Conservation (phyloP, 257 asterid genomes). For the Solanum verrucosum region DNA sequence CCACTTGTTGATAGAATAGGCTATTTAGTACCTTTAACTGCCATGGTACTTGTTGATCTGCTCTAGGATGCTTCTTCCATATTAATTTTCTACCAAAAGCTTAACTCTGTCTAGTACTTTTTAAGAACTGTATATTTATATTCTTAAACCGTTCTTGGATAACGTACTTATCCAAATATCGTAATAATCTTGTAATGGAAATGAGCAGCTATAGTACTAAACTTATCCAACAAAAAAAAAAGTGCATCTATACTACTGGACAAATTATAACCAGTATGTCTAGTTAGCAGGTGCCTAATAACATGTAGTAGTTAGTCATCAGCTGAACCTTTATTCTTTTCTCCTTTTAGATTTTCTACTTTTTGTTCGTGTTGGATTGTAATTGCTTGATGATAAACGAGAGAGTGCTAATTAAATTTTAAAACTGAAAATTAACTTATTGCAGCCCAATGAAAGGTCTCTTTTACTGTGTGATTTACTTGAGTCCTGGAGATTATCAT, state of each 20-base stretch:
- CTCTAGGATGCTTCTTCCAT: not conserved
- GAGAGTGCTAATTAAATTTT: not conserved
- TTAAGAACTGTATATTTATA: not conserved
- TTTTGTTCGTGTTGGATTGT: not conserved
- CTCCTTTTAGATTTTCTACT: not conserved
- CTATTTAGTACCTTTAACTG: not conserved
- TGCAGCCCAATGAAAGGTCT: constrained; percentile 86
- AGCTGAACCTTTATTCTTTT: not conserved
- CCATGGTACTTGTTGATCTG: not conserved
- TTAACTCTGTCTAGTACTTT: not conserved
- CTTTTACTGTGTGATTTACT: constrained; percentile 91
- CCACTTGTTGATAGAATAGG: not conserved
- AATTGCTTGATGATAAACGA: not conserved
- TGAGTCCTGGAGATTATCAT: constrained; percentile 97
- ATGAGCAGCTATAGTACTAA: not conserved
- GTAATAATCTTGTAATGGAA: not conserved
- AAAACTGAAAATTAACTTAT: not conserved
- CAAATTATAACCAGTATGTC: not conserved
- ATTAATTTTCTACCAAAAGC: not conserved
- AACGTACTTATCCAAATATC: not conserved
- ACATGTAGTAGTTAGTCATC: not conserved
- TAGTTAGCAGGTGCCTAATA: not conserved
- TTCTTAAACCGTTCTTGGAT: not conserved
- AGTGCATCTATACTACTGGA: not conserved
- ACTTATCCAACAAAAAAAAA: not conserved